phyloP scores from a whole-genome alignment of 176 grass and related monocot genomes.

The Carex littledalei region DNA sequence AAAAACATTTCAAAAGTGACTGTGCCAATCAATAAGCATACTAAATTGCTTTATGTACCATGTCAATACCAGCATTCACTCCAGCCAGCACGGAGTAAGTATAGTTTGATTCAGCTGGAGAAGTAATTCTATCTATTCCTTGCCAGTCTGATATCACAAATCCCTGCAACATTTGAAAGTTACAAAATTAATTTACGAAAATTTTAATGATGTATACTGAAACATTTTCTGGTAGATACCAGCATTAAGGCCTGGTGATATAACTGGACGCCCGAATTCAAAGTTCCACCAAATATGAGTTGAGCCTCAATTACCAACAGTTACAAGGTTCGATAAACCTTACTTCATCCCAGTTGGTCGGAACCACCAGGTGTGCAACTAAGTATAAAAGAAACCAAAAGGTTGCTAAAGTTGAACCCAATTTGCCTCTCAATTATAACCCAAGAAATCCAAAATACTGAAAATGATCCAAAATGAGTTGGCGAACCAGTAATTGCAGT shows the following conservation, averaged over 20 bases:
- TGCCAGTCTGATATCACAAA: constrained; percentile 98
- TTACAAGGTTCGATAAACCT: not conserved
- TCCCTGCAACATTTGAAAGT: constrained; percentile 45
- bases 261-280: not conserved
- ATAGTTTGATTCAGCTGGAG: constrained; percentile 65
- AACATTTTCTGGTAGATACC: not conserved
- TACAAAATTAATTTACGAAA: not conserved
- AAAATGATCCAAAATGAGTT: not conserved
- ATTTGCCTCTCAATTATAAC: not conserved
- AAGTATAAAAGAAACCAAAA: not conserved
- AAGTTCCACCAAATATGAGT: not conserved
- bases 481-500: not conserved
- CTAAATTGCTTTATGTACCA: constrained; percentile 41
- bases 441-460: not conserved
- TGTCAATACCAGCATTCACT: constrained; percentile 91
- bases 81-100: constrained; percentile 91
- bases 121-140: constrained; percentile 81
- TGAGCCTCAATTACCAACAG: not conserved
- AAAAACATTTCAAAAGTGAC: not conserved
- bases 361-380: not conserved
- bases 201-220: not conserved
- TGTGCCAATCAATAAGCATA: not conserved
- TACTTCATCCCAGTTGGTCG: not conserved
- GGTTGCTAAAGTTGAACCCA: not conserved
- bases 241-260: not conserved